These are phyloP conservation scores for Huntiella abstrusa DNA, from an alignment of 2,329 filamentous ascomycete genomes.

Conservation along the genomic window DNA sequence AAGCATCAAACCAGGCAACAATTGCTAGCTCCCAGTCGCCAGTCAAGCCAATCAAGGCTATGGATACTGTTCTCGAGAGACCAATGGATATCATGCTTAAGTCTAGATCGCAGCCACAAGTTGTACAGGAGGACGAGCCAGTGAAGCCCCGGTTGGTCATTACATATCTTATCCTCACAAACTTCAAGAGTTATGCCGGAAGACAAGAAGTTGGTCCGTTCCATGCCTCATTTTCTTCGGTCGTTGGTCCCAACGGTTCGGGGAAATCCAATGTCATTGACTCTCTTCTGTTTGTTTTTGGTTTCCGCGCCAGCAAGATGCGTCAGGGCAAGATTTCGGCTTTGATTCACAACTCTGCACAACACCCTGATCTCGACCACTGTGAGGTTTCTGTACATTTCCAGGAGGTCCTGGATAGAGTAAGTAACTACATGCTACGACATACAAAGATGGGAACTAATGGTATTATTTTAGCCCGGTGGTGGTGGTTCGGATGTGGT, in stretches of 20 bases:
- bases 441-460: neutral
- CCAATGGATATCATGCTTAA: constrained; percentile 91
- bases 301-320: constrained; percentile 98
- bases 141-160: constrained; percentile 83
- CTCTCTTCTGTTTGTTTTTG: constrained; percentile 94
- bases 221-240: constrained; percentile 90
- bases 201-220: constrained; percentile 91
- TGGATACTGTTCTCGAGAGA: constrained; percentile 62
- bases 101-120: constrained; percentile 51
- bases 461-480: constrained; percentile 30
- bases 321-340: constrained; percentile 95
- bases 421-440: constrained; percentile 18
- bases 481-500: constrained; percentile 58
- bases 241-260: constrained; percentile 93
- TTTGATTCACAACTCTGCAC: constrained; percentile 88
- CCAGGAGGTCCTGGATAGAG: constrained; percentile 77
- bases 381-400: constrained; percentile 97
- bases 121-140: constrained; percentile 51
- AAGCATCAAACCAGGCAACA: constrained; percentile 40
- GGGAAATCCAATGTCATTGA: constrained; percentile 99
- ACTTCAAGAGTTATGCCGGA: constrained; percentile 98
- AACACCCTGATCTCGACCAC: constrained; percentile 64
- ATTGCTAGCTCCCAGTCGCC: constrained; percentile 32
- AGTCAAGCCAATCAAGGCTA: constrained; percentile 53
- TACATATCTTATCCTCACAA: constrained; percentile 75